Percentiles rank a stretch among this genome's conserved stretches.
Evolutionary conservation across 192 early-diverging fungal genomes (phyloP).

Genomic region (Coemansia sp.): DNA sequence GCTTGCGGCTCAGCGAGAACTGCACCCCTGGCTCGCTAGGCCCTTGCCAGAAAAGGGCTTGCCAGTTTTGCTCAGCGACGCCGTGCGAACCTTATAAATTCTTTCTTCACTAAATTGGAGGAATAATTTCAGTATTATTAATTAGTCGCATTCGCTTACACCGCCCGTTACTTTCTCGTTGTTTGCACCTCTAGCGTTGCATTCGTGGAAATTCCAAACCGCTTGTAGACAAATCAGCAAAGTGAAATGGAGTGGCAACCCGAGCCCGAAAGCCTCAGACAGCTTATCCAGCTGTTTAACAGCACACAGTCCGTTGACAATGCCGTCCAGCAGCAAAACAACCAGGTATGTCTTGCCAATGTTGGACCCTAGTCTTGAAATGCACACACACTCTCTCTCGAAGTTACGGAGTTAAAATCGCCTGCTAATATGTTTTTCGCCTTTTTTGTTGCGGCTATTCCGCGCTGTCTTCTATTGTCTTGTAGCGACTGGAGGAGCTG

Average conservation of each 20-base stretch:
- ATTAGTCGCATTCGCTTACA: neutral
- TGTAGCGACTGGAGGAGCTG: constrained; percentile 75
- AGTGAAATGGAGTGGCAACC: constrained; percentile 70
- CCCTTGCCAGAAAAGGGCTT: neutral
- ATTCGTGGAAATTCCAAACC: constrained; percentile 4
- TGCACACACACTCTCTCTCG: neutral
- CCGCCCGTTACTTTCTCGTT: neutral
- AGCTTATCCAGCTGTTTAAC: constrained; percentile 75
- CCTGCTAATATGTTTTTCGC: neutral
- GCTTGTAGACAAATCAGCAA: constrained; percentile 5
- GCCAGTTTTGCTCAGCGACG: neutral
- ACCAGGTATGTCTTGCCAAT: constrained; percentile 63
- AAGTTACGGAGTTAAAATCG: neutral
- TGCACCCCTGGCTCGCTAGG: neutral
- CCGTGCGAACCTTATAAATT: neutral
- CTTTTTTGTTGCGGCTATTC: constrained; percentile 3
- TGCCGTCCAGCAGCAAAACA: constrained; percentile 67
- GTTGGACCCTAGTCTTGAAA: constrained; percentile 4
- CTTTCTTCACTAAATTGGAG: neutral
- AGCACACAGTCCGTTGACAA: constrained; percentile 74
- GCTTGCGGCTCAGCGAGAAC: neutral
- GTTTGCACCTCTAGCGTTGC: constrained; percentile 1
- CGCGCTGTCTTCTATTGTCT: constrained; percentile 3
- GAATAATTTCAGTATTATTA: constrained; percentile 1
- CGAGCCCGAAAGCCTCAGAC: constrained; percentile 72